Conservation (phyloP, 768 basidiomycete species). For the Russula griseocarnosa region DNA sequence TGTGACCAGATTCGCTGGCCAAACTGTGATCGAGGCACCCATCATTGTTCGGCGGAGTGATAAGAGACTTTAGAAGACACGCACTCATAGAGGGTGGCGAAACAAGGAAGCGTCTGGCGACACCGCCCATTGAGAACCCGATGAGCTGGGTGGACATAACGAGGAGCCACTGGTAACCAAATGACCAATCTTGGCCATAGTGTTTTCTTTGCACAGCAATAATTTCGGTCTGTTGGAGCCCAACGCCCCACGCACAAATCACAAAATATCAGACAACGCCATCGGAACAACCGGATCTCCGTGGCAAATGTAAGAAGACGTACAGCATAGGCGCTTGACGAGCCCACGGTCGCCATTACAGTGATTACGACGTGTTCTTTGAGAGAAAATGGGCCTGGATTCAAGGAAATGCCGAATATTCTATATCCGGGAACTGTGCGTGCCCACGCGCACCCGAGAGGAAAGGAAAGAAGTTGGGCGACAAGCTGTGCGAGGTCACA, state of each 20-base stretch:
- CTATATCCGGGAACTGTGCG: conserved; percentile 49
- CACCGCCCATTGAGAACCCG: conserved; percentile 79
- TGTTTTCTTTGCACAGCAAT: conserved; percentile 68
- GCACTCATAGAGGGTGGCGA: conserved; percentile 51
- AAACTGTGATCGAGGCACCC: conserved; percentile 39
- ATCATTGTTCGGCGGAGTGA: not conserved
- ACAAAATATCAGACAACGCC: not conserved
- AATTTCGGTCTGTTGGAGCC: conserved; percentile 50
- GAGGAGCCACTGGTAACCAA: conserved; percentile 72
- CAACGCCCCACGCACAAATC: not conserved
- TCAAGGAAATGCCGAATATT: conserved; percentile 58
- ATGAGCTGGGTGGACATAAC: conserved; percentile 74
- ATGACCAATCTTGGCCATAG: conserved; percentile 47
- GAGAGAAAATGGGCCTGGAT: conserved; percentile 73
- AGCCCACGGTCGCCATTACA: conserved; percentile 43
- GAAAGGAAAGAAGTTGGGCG: conserved; percentile 68
- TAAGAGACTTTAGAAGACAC: conserved; percentile 13
- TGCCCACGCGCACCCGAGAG: conserved; percentile 58
- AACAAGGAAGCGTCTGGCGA: conserved; percentile 70
- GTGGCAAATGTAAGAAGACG: conserved; percentile 26
- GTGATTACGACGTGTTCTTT: conserved; percentile 49
- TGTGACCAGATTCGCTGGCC: conserved; percentile 71
- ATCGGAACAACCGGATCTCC: conserved; percentile 7
- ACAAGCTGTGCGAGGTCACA: conserved; percentile 43
- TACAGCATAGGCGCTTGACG: conserved; percentile 42